A percentile compares a stretch with the other conserved stretches of the same genome.
phyloP scores from a whole-genome alignment of 2,329 filamentous ascomycete species.

The Neonectria faginata region DNA sequence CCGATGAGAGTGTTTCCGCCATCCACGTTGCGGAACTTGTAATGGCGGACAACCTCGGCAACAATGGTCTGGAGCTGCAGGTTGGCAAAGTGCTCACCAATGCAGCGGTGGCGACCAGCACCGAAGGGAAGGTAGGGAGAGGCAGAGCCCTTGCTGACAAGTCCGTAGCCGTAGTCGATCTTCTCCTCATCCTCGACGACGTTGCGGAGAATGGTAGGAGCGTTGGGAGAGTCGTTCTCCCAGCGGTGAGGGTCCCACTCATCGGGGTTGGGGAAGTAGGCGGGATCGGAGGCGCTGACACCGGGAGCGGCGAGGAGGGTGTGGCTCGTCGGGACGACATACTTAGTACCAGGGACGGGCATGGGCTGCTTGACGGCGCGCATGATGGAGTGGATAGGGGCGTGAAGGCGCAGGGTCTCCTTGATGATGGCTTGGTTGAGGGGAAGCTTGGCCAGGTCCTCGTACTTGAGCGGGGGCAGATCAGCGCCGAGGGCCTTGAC shows the following conservation, averaged over 20 bases:
- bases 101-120: constrained; percentile 91
- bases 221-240: constrained; percentile 73
- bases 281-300: constrained; percentile 77
- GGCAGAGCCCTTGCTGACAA: constrained; percentile 89
- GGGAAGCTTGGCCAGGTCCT: constrained; percentile 81
- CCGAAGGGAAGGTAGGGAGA: constrained; percentile 96
- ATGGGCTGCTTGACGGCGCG: constrained; percentile 91
- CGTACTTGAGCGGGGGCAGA: constrained; percentile 80
- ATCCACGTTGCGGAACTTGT: constrained; percentile 83
- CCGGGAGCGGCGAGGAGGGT: constrained; percentile 87
- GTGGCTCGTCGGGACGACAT: constrained; percentile 83
- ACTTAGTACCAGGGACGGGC: constrained; percentile 84
- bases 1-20: constrained; percentile 76
- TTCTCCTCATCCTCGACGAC: constrained; percentile 77
- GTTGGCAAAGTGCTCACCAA: constrained; percentile 97
- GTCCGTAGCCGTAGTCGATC: constrained; percentile 92
- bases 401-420: constrained; percentile 90
- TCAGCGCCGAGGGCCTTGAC: constrained; percentile 77
- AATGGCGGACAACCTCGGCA: constrained; percentile 78
- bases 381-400: constrained; percentile 95
- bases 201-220: constrained; percentile 58
- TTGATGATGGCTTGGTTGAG: constrained; percentile 88
- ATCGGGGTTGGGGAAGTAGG: constrained; percentile 85
- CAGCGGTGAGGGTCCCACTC: constrained; percentile 93
- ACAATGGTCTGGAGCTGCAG: constrained; percentile 89